Base-by-base conservation (phyloP, 805 yeast species). In the Metschnikowia continentalis region DNA sequence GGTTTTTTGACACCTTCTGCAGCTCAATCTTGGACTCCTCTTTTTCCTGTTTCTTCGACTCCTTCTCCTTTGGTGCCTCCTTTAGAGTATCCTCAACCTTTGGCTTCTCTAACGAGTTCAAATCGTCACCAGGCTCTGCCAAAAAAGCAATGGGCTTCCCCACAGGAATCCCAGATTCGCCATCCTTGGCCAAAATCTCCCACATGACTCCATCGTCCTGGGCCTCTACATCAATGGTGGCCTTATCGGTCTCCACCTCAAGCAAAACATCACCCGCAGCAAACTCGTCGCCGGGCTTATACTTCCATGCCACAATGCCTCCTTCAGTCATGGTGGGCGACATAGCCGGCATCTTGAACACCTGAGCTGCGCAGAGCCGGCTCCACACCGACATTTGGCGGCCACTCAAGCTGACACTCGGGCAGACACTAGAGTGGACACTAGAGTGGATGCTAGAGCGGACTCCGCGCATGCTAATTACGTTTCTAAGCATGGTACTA, bases 241-340 rank as follows among this genome's bases (percentile, higher is more conserved):
- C 89, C 67, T 88, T 88, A 64, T 88, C 95, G 13, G 95, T 88
- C 63, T 88, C 95, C n/a, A 88, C 87, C 61, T 87, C 94, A 38
- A 88, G 65, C 35, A 88, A 66, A 3, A 84, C 86, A 59, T 94
- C 98, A 20, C 99, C 99, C 6, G 95, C 79, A 32, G 74, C 63
- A 69, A 86, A 92, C 3, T 75, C 49, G 3, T 88, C 94, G 30
- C 86, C 86, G 35, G 69, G 54, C 67, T 90, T 84, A 62, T 84
- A 76, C 66, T 89, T 88, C 99, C 99, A 92, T 49, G 82, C 77
- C 11, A 90, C 88, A 56, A 92, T 80, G 5, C 96, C 97, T 38
- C 99, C 99, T 65, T 84, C 88, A 32, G 90, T 90, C 99, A 92
- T 92, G 6, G 99, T 92, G 40, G 99, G 99, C 5, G 97, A 91